phyloP scores from a whole-genome alignment of 495 filamentous ascomycete genomes.

The Neurospora cerealis region DNA sequence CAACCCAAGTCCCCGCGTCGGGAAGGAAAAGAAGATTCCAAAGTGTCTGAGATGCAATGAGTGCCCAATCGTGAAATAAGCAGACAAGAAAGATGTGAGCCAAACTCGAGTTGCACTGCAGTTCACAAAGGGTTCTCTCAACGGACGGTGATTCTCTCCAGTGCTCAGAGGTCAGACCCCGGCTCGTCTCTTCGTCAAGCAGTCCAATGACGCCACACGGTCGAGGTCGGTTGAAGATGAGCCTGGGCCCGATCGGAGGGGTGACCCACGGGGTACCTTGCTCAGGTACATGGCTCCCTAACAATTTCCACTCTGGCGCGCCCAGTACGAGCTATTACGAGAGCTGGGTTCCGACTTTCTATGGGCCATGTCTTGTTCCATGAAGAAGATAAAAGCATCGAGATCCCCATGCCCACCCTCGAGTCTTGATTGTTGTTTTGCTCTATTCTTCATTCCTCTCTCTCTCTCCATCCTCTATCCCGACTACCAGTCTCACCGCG shows the following conservation, averaged over 20 bases:
- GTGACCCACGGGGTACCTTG: not conserved
- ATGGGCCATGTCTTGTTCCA: not conserved
- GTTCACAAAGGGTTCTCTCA: not conserved
- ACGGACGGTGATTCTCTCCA: not conserved
- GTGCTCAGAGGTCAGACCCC: not conserved
- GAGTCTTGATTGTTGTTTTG: not conserved
- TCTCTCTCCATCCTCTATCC: not conserved
- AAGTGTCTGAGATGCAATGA: not conserved
- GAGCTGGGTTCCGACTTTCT: not conserved
- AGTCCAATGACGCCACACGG: not conserved
- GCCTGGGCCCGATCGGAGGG: not conserved
- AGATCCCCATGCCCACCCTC: slow-evolving; percentile 5
- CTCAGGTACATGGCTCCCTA: slow-evolving; percentile 19
- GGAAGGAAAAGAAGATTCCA: not conserved
- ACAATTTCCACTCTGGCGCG: slow-evolving; percentile 10
- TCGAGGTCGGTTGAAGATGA: not conserved
- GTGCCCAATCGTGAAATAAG: not conserved
- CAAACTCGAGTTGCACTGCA: not conserved
- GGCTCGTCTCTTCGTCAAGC: not conserved
- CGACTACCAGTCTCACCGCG: not conserved
- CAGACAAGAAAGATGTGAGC: not conserved
- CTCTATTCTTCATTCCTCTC: slow-evolving; percentile 2
- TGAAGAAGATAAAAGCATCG: slow-evolving; percentile 18
- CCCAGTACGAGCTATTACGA: not conserved
- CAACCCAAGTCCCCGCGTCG: not conserved